Percentiles rank a stretch among this genome's conserved stretches.
These are phyloP conservation scores for Cryptococcus amylolentus DNA, from an alignment of 1,284 basidiomycete species.

Conservation along the genomic window DNA sequence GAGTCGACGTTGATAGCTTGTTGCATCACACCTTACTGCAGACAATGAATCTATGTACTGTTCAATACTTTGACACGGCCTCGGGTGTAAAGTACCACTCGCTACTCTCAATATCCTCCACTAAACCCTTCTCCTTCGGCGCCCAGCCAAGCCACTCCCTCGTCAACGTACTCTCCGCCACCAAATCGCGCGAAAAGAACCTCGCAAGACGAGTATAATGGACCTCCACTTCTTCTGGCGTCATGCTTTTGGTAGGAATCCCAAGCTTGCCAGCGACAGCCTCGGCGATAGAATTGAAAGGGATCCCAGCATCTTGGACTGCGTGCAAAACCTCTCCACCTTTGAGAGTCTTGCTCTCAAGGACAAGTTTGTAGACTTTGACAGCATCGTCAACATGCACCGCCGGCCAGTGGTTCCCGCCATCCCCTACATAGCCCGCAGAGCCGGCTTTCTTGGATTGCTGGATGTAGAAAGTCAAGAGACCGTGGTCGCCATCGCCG, in stretches of 20 bases:
- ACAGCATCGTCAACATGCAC: constrained; percentile 25
- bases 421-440: constrained; percentile 20
- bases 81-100: constrained; percentile 2
- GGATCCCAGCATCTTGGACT: constrained; percentile 13
- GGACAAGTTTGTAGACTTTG: constrained; percentile 23
- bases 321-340: constrained; percentile 21
- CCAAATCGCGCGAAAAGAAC: background rate
- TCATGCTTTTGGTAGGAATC: constrained; percentile 9
- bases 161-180: background rate
- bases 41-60: too few species aligned
- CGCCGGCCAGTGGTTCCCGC: constrained; percentile 16
- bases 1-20: too few species aligned
- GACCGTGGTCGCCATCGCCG: constrained; percentile 16
- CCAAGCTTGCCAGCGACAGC: constrained; percentile 17
- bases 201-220: constrained; percentile 15
- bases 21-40: too few species aligned
- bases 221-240: constrained; percentile 12
- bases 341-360: constrained; percentile 18
- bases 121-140: constrained; percentile 9
- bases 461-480: constrained; percentile 14
- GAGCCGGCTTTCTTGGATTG: constrained; percentile 13
- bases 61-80: background rate
- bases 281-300: constrained; percentile 18
- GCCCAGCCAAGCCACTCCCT: constrained; percentile 10
- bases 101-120: constrained; percentile 12